These are phyloP conservation scores for Rhododendron henanense DNA, from an alignment of 148 eudicot genomes.

Conservation along the genomic window DNA sequence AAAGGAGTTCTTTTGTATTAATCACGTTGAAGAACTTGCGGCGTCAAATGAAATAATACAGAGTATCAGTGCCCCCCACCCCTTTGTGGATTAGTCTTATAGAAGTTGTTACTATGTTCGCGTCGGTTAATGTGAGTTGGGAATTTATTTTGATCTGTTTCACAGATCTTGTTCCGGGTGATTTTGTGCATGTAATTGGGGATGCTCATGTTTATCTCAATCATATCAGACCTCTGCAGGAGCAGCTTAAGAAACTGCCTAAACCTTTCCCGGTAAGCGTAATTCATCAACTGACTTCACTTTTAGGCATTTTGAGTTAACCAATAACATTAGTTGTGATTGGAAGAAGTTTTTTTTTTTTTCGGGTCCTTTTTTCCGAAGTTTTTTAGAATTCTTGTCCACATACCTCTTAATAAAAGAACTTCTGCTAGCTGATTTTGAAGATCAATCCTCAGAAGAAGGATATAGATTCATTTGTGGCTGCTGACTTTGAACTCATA, in stretches of 20 bases:
- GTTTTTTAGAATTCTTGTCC: not conserved
- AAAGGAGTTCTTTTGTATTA: not conserved
- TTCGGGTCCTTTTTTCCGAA: not conserved
- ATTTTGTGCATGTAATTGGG: constrained; percentile 77
- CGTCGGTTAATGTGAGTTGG: not conserved
- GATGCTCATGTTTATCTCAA: constrained; percentile 87
- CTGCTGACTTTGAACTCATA: too few species aligned
- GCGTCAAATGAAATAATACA: too few species aligned
- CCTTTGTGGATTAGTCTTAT: not conserved
- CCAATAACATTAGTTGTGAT: not conserved
- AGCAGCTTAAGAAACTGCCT: constrained; percentile 71
- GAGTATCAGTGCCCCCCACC: not conserved
- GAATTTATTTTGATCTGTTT: not conserved
- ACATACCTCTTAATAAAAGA: not conserved
- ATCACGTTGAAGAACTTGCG: not conserved
- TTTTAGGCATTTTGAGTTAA: not conserved
- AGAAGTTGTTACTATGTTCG: not conserved
- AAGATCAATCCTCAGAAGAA: constrained; percentile 71
- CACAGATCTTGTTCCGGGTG: constrained; percentile 82
- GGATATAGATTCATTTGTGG: constrained; percentile 69
- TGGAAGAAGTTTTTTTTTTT: not conserved
- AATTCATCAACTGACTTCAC: not conserved
- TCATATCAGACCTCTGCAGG: constrained; percentile 74
- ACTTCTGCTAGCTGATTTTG: constrained; percentile 40
- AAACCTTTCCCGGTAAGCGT: constrained; percentile 82